These are phyloP conservation scores for Acacia concinna DNA, from an alignment of 331 rosid genomes.

Conservation along the genomic window DNA sequence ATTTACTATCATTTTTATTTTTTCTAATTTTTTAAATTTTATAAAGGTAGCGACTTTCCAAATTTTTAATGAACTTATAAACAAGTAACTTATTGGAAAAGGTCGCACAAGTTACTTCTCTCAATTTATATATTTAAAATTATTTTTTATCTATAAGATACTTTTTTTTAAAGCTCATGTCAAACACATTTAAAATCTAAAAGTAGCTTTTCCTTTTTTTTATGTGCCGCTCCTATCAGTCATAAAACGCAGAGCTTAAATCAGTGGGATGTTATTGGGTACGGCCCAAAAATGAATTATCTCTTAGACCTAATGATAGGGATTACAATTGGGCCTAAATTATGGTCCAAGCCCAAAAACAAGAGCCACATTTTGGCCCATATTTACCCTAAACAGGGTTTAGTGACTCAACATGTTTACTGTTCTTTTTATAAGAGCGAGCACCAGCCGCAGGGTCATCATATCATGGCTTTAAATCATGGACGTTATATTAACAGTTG, in stretches of 20 bases:
- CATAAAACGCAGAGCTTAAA: no score
- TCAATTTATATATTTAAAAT: no score
- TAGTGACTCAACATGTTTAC: neutral
- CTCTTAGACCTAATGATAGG: neutral
- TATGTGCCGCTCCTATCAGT: no score
- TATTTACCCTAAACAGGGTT: neutral
- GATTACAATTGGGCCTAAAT: neutral
- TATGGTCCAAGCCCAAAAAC: neutral
- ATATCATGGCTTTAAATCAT: neutral
- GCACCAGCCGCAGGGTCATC: neutral
- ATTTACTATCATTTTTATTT: neutral
- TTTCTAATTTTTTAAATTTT: neutral
- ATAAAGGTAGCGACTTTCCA: slow-evolving; percentile 37
- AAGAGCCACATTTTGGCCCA: neutral
- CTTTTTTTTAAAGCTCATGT: no score
- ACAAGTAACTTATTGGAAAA: no score
- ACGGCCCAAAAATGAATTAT: neutral
- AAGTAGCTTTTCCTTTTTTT: no score
- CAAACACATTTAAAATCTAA: no score
- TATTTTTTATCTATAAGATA: no score
- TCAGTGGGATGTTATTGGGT: neutral
- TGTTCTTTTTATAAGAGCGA: neutral
- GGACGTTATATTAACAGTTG: no score
- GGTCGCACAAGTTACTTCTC: no score
- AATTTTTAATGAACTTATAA: slow-evolving; percentile 42